phyloP scores from a whole-genome alignment of 495 filamentous ascomycete species.

The Annulohypoxylon bovei region DNA sequence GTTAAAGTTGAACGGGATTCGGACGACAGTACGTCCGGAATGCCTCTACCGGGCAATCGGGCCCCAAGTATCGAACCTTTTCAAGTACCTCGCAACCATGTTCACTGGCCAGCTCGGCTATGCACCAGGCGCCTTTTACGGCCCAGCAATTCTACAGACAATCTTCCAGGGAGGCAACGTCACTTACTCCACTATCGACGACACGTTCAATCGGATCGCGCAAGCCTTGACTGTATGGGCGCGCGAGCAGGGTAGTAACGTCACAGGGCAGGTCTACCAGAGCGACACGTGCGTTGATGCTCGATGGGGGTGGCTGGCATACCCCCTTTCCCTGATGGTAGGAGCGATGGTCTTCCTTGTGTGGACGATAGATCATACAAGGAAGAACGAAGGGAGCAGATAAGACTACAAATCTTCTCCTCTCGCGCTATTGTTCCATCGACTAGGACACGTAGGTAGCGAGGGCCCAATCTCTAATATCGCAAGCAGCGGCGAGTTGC shows the following conservation, averaged over 20 bases:
- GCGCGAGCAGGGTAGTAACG: constrained; percentile 10
- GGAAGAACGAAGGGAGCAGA: not conserved
- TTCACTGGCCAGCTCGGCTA: constrained; percentile 2
- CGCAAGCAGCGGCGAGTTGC: constrained; percentile 1
- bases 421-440: constrained; percentile 16
- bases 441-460: constrained; percentile 6
- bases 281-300: constrained; percentile 36
- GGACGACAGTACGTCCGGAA: constrained; percentile 14
- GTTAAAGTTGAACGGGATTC: constrained; percentile 1
- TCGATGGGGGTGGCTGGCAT: constrained; percentile 37
- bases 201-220: constrained; percentile 18
- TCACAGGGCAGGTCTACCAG: constrained; percentile 4
- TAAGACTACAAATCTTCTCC: constrained; percentile 21
- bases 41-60: constrained; percentile 19
- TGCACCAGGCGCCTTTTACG: not conserved
- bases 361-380: constrained; percentile 16
- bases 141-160: constrained; percentile 12
- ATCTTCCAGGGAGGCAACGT: constrained; percentile 24
- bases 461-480: constrained; percentile 1
- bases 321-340: constrained; percentile 26
- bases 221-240: constrained; percentile 13
- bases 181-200: constrained; percentile 14
- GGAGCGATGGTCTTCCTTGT: constrained; percentile 25
- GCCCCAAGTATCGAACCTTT: not conserved
- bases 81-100: not conserved